phyloP scores from a whole-genome alignment of 2,329 filamentous ascomycete genomes.

The Rugonectria rugulosa region DNA sequence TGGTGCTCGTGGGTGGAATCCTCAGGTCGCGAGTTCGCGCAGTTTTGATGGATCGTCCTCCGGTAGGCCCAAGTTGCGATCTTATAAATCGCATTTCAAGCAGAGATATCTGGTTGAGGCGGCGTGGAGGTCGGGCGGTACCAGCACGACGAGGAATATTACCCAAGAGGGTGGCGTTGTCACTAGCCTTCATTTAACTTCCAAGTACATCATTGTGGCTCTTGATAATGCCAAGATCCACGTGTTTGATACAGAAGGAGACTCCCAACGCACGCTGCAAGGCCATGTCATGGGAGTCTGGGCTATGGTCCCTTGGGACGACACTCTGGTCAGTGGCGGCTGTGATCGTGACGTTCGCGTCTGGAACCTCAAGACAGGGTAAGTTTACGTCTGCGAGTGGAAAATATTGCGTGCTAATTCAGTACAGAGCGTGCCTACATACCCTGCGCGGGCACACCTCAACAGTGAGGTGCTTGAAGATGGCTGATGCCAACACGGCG shows the following conservation, averaged over 20 bases:
- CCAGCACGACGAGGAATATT: conserved; percentile 83
- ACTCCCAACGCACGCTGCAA: conserved; percentile 85
- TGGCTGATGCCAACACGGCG: conserved; percentile 92
- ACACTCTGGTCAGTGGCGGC: conserved; percentile 92
- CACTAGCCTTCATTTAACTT: conserved; percentile 90
- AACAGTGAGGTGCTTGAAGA: conserved; percentile 95
- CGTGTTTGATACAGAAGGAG: conserved; percentile 92
- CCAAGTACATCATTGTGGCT: conserved; percentile 96
- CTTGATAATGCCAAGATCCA: conserved; percentile 99
- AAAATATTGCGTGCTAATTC: conserved; percentile 27
- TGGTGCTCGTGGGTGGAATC: conserved; percentile 48
- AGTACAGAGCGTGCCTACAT: conserved; percentile 72
- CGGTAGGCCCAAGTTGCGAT: conserved; percentile 68
- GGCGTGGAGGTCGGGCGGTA: conserved; percentile 93
- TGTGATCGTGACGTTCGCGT: conserved; percentile 97
- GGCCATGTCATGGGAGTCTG: conserved; percentile 99
- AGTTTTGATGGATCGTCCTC: conserved; percentile 61
- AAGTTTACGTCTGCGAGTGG: conserved; percentile 45
- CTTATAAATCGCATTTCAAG: conserved; percentile 97
- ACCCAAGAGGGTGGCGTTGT: conserved; percentile 97
- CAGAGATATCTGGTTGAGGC: conserved; percentile 97
- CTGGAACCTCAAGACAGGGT: conserved; percentile 96
- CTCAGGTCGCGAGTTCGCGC: conserved; percentile 51
- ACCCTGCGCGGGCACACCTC: conserved; percentile 94
- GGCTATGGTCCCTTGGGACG: conserved; percentile 99